These are phyloP conservation scores for Mycosphaerelloides madeirae DNA, from an alignment of 2,329 filamentous ascomycete genomes.

Conservation along the genomic window DNA sequence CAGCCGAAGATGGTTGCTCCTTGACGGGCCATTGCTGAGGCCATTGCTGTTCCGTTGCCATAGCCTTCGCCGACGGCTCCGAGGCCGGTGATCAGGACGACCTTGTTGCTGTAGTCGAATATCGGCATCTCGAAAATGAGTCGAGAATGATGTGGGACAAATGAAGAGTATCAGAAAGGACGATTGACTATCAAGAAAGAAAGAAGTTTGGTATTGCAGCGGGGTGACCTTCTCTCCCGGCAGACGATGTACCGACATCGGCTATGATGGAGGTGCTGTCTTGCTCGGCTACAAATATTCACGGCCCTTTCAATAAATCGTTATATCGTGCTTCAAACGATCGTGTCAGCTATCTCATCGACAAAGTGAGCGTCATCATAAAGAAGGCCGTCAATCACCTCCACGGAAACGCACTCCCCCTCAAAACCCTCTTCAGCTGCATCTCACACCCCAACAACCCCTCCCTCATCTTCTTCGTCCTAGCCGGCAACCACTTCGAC, in stretches of 20 bases:
- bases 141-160: no score
- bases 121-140: conserved; percentile 24
- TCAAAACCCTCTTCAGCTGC: conserved; percentile 24
- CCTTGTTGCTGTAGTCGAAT: conserved; percentile 40
- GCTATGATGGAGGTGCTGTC: no score
- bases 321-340: no score
- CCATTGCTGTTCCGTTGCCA: conserved; percentile 41
- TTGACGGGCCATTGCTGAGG: conserved; percentile 44
- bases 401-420: conserved; percentile 26
- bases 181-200: no score
- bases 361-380: neutral
- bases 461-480: conserved; percentile 18
- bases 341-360: no score
- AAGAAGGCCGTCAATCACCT: conserved; percentile 14
- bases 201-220: no score
- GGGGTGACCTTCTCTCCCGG: no score
- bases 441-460: conserved; percentile 25
- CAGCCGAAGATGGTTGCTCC: conserved; percentile 51
- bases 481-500: conserved; percentile 21
- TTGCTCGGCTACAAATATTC: no score
- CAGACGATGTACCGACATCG: no score
- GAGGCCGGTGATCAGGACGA: conserved; percentile 45
- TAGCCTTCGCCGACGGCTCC: conserved; percentile 45
- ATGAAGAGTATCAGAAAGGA: no score
- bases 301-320: no score